These are phyloP conservation scores for Tuber calosporum DNA, from an alignment of 495 filamentous ascomycete genomes.

Conservation along the genomic window DNA sequence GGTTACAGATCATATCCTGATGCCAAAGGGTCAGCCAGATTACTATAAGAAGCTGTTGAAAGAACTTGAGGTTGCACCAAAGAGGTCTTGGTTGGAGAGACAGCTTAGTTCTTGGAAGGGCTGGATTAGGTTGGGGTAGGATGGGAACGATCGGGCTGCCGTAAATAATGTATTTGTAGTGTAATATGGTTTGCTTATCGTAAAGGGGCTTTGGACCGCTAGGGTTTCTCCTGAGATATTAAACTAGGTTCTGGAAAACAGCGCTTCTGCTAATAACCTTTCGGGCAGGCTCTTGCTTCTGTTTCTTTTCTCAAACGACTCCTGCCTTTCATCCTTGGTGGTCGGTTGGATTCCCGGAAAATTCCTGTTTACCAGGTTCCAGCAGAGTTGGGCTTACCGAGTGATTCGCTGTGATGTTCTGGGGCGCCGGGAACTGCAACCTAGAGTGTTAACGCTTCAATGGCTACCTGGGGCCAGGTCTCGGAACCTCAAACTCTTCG, in stretches of 20 bases:
- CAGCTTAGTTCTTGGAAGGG: conserved; percentile 40
- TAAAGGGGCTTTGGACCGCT: not conserved
- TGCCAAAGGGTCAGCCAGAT: conserved; percentile 35
- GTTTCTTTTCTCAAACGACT: not conserved
- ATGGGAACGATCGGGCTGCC: not conserved
- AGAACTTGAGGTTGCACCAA: conserved; percentile 36
- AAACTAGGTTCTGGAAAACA: not conserved
- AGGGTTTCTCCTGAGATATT: not conserved
- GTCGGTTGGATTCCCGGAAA: not conserved
- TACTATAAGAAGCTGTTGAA: conserved; percentile 37
- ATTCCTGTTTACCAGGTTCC: not conserved
- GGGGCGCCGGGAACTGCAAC: not conserved
- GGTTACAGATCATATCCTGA: conserved; percentile 31
- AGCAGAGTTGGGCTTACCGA: not conserved
- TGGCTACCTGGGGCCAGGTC: not conserved
- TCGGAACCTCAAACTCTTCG: not conserved
- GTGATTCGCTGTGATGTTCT: not conserved
- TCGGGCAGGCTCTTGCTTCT: not conserved
- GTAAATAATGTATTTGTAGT: not conserved
- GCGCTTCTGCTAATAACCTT: not conserved
- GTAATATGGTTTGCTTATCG: not conserved
- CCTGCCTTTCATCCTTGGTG: not conserved
- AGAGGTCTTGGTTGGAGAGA: conserved; percentile 34
- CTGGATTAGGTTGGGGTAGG: conserved; percentile 37
- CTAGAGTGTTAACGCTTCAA: not conserved